Evolutionary conservation across 2,329 filamentous ascomycete species (phyloP).

Genomic region (Stagonosporopsis tanaceti): DNA sequence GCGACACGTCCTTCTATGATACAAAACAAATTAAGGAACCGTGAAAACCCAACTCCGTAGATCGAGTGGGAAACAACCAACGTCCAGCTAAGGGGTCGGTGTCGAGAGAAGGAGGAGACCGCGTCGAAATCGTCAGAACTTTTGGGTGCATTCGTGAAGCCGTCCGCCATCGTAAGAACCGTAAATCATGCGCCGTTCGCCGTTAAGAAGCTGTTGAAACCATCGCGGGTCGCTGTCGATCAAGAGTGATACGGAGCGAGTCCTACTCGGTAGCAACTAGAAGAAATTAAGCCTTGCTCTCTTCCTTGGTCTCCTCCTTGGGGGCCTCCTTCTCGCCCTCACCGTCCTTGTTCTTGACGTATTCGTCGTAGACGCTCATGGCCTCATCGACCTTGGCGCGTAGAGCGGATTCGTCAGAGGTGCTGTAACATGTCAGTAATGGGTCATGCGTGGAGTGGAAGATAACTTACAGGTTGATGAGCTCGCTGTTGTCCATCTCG

Average conservation of each 20-base stretch:
- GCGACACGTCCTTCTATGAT: slow-evolving; percentile 46
- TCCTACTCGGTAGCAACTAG: slow-evolving; percentile 41
- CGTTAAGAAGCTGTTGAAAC: slow-evolving; percentile 40
- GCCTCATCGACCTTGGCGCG: slow-evolving; percentile 97
- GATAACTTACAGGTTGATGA: slow-evolving; percentile 88
- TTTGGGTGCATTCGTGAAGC: slow-evolving; percentile 48
- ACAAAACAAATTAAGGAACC: slow-evolving; percentile 41
- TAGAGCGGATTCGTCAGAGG: slow-evolving; percentile 87
- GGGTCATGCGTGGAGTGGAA: not conserved
- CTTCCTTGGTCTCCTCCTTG: slow-evolving; percentile 58
- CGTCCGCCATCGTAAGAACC: slow-evolving; percentile 41
- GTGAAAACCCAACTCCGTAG: slow-evolving; percentile 26
- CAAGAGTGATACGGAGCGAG: slow-evolving; percentile 38
- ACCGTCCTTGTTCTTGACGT: slow-evolving; percentile 78
- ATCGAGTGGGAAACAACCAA: slow-evolving; percentile 28
- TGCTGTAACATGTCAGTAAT: slow-evolving; percentile 62
- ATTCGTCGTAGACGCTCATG: slow-evolving; percentile 96
- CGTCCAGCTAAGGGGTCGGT: slow-evolving; percentile 44
- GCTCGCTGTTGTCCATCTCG: slow-evolving; percentile 97
- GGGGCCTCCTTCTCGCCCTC: slow-evolving; percentile 48
- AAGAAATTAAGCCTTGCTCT: slow-evolving; percentile 51
- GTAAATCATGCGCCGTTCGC: slow-evolving; percentile 50
- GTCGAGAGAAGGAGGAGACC: slow-evolving; percentile 29
- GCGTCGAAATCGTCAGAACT: slow-evolving; percentile 43
- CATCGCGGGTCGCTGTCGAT: slow-evolving; percentile 36